phyloP scores from a whole-genome alignment of 2,329 filamentous ascomycete species.

The Fusarium sp. region DNA sequence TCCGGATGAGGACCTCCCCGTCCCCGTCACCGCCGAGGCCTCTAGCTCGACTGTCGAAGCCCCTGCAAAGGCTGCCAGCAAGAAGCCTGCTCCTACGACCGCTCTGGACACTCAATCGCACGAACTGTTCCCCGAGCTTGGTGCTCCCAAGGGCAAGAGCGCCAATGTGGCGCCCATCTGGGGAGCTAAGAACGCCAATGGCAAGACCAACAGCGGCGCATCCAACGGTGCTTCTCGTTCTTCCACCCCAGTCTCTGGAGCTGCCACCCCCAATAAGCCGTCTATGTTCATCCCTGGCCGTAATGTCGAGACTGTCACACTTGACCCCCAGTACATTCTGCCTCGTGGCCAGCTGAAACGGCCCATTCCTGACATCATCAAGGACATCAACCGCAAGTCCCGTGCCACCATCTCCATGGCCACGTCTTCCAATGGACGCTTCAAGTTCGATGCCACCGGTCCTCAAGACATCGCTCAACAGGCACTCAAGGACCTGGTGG shows the following conservation, averaged over 20 bases:
- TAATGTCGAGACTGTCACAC: slow-evolving; percentile 81
- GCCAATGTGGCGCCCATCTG: slow-evolving; percentile 81
- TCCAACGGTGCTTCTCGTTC: slow-evolving; percentile 72
- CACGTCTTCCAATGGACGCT: slow-evolving; percentile 78
- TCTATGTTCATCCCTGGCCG: slow-evolving; percentile 86
- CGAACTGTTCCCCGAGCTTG: slow-evolving; percentile 94
- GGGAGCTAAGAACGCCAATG: slow-evolving; percentile 77
- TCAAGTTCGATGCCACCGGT: slow-evolving; percentile 89
- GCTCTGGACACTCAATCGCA: slow-evolving; percentile 86
- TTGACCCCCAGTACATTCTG: slow-evolving; percentile 83
- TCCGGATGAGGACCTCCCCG: slow-evolving; percentile 82
- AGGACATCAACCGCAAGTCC: slow-evolving; percentile 93
- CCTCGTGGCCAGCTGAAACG: slow-evolving; percentile 86
- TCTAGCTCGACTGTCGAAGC: slow-evolving; percentile 63
- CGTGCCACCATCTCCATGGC: slow-evolving; percentile 88
- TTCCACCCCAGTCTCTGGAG: slow-evolving; percentile 75
- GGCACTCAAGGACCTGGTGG: slow-evolving; percentile 90
- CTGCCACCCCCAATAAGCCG: slow-evolving; percentile 59
- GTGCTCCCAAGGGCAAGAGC: slow-evolving; percentile 77
- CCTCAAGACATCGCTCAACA: slow-evolving; percentile 87
- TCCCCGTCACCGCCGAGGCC: slow-evolving; percentile 64
- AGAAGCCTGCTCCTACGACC: slow-evolving; percentile 72
- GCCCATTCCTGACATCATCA: slow-evolving; percentile 86
- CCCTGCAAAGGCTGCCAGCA: slow-evolving; percentile 75
- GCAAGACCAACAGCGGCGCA: slow-evolving; percentile 69